Conservation (phyloP, 2,329 filamentous ascomycete species). For the Epichloe amarillans region DNA sequence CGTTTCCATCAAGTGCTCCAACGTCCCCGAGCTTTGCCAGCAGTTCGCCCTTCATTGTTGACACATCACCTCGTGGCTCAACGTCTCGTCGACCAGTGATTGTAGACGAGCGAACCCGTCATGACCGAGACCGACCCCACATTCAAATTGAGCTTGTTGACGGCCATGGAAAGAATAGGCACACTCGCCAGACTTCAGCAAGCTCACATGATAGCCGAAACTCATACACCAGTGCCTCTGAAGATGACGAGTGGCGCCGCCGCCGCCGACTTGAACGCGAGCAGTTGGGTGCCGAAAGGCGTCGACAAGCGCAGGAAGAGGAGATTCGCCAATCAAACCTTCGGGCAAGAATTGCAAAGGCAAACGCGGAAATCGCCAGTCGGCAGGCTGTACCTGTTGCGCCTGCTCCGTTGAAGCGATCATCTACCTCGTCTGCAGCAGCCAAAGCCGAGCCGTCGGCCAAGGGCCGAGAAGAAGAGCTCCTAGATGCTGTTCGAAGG, state of each 20-base stretch:
- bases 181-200: conserved; percentile 14
- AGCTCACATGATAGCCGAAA: conserved; percentile 21
- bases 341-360: conserved; percentile 22
- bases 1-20: conserved; percentile 26
- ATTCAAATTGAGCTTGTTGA: conserved; percentile 27
- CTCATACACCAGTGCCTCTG: conserved; percentile 16
- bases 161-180: conserved; percentile 8
- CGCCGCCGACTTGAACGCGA: conserved; percentile 14
- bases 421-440: conserved; percentile 13
- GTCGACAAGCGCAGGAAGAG: conserved; percentile 10
- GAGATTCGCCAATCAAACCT: conserved; percentile 11
- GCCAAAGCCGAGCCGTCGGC: conserved; percentile 10
- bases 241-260: conserved; percentile 15
- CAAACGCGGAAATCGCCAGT: conserved; percentile 29
- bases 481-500: conserved; percentile 19
- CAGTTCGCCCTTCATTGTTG: conserved; percentile 14
- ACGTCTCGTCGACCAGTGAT: conserved; percentile 21
- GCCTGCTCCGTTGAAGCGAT: conserved; percentile 10
- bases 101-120: conserved; percentile 22
- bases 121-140: conserved; percentile 11
- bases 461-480: conserved; percentile 17
- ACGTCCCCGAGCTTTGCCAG: conserved; percentile 20
- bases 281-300: conserved; percentile 11
- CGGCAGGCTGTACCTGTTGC: conserved; percentile 21
- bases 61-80: conserved; percentile 13